Evolutionary conservation across 768 basidiomycete genomes (phyloP).

Genomic region (Phylloporus sp.): DNA sequence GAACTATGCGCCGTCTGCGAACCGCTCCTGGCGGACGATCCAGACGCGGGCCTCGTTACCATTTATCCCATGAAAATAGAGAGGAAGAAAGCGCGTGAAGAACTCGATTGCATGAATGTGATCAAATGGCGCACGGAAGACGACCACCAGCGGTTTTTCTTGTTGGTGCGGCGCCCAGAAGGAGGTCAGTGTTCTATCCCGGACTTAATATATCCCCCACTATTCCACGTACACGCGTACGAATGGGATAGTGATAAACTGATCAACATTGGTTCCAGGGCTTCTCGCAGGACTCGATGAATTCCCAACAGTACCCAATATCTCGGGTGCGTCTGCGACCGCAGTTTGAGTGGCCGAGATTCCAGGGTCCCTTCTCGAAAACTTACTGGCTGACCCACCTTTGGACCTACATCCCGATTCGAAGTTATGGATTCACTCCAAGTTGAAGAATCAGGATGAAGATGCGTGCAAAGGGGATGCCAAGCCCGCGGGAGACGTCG

Average conservation of each 20-base stretch:
- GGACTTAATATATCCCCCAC: too few relatives aligned
- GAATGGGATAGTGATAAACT: too few relatives aligned
- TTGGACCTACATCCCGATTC: slow-evolving; percentile 4
- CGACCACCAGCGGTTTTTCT: slow-evolving; percentile 50
- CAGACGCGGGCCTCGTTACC: slow-evolving; percentile 41
- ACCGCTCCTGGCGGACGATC: slow-evolving; percentile 38
- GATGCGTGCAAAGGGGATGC: slow-evolving; percentile 25
- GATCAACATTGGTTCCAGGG: too few relatives aligned
- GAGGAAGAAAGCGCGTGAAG: slow-evolving; percentile 79
- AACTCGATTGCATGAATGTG: slow-evolving; percentile 81
- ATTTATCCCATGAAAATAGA: slow-evolving; percentile 84
- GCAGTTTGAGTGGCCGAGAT: slow-evolving; percentile 30
- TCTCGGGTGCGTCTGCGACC: too few relatives aligned
- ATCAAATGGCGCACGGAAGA: slow-evolving; percentile 61
- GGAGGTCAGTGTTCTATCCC: slow-evolving; percentile 48
- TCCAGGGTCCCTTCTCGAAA: slow-evolving; percentile 35
- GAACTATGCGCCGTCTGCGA: slow-evolving; percentile 69
- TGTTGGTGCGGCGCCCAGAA: slow-evolving; percentile 79
- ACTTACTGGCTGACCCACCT: slow-evolving; percentile 35
- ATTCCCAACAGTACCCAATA: too few relatives aligned
- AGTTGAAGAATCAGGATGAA: background rate
- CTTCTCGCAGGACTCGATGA: too few relatives aligned
- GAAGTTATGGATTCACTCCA: background rate
- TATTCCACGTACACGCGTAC: too few relatives aligned
- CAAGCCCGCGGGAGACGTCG: slow-evolving; percentile 54